Conservation (phyloP, 352 stramenopile genomes). For the Poterioochromonas sp. region DNA sequence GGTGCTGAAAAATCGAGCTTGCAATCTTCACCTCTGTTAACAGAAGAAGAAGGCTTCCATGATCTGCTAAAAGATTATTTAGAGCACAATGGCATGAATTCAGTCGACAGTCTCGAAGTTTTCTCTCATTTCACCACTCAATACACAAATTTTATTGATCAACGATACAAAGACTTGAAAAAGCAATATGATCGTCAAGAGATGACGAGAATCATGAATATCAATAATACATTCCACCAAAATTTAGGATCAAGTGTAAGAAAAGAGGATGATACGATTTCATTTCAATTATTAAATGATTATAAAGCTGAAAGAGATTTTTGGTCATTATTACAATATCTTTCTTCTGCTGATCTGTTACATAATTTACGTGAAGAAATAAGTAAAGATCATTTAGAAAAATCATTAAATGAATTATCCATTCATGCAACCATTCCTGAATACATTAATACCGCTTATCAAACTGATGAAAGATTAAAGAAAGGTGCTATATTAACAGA, state of each 20-base stretch:
- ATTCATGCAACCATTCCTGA: not conserved
- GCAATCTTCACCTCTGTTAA: no score
- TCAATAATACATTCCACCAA: no score
- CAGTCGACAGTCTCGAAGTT: not conserved
- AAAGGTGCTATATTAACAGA: not conserved
- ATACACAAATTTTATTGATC: not conserved
- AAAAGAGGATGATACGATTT: no score
- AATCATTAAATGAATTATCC: not conserved
- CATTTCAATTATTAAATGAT: no score
- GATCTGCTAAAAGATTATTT: not conserved
- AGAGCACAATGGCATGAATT: not conserved
- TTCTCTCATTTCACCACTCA: not conserved
- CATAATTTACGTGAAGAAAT: not conserved
- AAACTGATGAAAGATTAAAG: not conserved
- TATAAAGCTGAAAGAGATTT: not conserved
- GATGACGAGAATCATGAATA: not conserved
- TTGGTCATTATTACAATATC: conserved; percentile 1
- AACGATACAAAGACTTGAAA: not conserved
- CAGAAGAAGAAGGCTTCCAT: not conserved
- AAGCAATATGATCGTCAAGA: not conserved
- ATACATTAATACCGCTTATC: not conserved
- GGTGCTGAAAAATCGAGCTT: no score
- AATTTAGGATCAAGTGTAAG: no score
- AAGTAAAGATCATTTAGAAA: not conserved
- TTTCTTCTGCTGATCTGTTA: not conserved